Percentiles rank a stretch among this genome's conserved stretches.
Evolutionary conservation across 2,329 filamentous ascomycete species (phyloP).

Genomic region (Zalaria sp.): DNA sequence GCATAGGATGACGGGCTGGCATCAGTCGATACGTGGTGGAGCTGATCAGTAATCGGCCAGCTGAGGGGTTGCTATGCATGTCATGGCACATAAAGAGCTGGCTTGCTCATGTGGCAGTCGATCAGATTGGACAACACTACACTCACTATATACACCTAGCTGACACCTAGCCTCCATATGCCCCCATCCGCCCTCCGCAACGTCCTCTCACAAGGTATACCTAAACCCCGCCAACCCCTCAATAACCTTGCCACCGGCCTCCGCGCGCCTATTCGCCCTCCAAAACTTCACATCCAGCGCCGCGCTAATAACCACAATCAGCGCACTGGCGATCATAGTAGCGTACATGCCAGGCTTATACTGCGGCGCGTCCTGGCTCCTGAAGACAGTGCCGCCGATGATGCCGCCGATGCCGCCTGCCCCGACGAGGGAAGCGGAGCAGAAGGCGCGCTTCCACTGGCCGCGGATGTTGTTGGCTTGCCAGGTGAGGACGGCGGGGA

Average conservation of each 20-base stretch:
- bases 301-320: conserved; percentile 15
- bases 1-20: no score
- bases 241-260: conserved; percentile 19
- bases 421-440: conserved; percentile 60
- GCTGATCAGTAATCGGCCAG: no score
- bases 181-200: background rate
- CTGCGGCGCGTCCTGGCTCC: conserved; percentile 16
- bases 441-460: conserved; percentile 78
- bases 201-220: conserved; percentile 16
- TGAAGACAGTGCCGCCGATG: conserved; percentile 18
- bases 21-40: no score
- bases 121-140: no score
- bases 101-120: no score
- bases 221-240: conserved; percentile 20
- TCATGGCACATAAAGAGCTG: no score
- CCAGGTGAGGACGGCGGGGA: conserved; percentile 62
- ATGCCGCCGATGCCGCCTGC: conserved; percentile 71
- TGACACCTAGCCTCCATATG: no score
- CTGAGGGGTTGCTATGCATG: no score
- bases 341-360: conserved; percentile 20
- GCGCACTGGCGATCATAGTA: conserved; percentile 13
- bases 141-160: no score
- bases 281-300: conserved; percentile 18
- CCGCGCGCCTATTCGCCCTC: conserved; percentile 20
- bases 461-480: conserved; percentile 81